Conservation (phyloP, 768 basidiomycete species). For the Trametes meyenii region DNA sequence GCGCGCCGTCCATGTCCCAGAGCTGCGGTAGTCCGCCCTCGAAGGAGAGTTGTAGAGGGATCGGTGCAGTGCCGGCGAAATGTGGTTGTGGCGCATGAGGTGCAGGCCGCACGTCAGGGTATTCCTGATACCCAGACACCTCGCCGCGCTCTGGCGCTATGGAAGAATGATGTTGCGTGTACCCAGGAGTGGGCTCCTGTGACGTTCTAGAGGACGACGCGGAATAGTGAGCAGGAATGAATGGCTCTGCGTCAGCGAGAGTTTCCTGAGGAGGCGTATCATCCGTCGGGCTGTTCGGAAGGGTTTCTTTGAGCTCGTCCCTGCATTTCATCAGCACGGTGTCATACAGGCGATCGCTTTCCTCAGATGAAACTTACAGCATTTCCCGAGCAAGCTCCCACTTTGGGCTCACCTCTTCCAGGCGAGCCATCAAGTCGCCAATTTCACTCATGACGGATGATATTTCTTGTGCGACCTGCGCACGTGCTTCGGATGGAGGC, state of each 20-base stretch:
- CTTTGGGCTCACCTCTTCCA: constrained; percentile 22
- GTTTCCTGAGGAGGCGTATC: background rate
- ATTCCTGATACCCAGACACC: background rate
- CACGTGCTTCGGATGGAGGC: constrained; percentile 8
- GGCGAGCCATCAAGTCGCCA: constrained; percentile 18
- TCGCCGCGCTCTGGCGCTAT: constrained; percentile 12
- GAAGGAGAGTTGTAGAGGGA: constrained; percentile 9
- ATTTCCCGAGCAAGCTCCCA: constrained; percentile 28
- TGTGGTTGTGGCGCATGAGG: background rate
- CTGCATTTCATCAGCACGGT: constrained; percentile 3
- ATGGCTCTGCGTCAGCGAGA: background rate
- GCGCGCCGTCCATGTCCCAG: constrained; percentile 24
- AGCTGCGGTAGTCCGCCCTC: constrained; percentile 19
- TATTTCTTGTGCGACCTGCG: constrained; percentile 15
- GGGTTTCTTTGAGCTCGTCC: constrained; percentile 23
- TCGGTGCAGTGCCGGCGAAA: background rate
- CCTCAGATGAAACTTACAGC: constrained; percentile 16
- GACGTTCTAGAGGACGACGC: background rate
- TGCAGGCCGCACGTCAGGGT: background rate
- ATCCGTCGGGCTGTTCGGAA: constrained; percentile 19
- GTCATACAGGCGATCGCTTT: no score
- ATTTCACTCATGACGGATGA: constrained; percentile 20
- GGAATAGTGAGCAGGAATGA: background rate
- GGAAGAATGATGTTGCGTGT: constrained; percentile 7
- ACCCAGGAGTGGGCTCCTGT: background rate